A percentile compares a stretch with the other conserved stretches of the same genome.
These are phyloP conservation scores for Dorcoceras hygrometricum DNA, from an alignment of 257 asterid species.

Conservation along the genomic window DNA sequence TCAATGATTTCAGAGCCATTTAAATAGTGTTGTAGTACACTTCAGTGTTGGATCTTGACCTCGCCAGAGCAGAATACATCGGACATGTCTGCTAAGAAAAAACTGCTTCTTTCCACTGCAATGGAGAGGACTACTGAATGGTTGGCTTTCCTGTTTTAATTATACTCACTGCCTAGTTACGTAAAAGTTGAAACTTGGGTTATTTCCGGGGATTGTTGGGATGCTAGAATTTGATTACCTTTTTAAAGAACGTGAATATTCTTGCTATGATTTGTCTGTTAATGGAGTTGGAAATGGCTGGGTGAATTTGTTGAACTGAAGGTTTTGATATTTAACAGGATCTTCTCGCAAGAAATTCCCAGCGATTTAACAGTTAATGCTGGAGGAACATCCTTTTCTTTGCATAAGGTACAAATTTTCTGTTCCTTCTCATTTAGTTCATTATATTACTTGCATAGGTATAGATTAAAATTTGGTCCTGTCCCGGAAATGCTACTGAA, in stretches of 20 bases:
- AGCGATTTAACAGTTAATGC: constrained; percentile 71
- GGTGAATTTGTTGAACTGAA: neutral
- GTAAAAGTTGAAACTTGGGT: neutral
- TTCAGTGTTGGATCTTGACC: constrained; percentile 30
- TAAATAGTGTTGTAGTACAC: constrained; percentile 4
- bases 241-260: neutral
- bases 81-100: constrained; percentile 54
- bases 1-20: constrained; percentile 2
- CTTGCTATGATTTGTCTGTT: constrained; percentile 2
- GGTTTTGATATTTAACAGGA: constrained; percentile 42
- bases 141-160: constrained; percentile 31
- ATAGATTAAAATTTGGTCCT: neutral
- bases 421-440: constrained; percentile 1
- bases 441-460: too few relatives aligned
- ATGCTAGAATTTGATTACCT: neutral
- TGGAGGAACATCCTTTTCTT: constrained; percentile 61
- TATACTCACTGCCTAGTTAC: neutral
- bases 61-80: constrained; percentile 27
- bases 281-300: neutral
- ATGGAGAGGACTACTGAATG: constrained; percentile 89
- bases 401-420: constrained; percentile 63
- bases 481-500: neutral
- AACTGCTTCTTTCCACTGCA: constrained; percentile 66
- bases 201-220: neutral
- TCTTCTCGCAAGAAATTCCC: constrained; percentile 81